phyloP scores from a whole-genome alignment of 768 basidiomycete species.

The Rhodotorula diobovata region DNA sequence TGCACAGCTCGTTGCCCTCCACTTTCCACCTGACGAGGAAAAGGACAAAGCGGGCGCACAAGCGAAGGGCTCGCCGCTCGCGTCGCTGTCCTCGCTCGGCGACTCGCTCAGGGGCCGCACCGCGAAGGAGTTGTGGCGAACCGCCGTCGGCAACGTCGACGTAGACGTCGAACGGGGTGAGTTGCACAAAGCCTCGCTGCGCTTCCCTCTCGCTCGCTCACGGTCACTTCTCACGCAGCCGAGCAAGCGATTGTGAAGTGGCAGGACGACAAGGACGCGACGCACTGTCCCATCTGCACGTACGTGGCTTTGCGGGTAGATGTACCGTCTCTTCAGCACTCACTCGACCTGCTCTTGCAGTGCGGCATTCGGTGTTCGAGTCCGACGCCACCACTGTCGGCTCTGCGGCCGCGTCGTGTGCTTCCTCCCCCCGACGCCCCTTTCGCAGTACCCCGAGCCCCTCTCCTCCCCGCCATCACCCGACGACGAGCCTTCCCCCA shows the following conservation, averaged over 20 bases:
- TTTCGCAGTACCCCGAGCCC: conserved; percentile 43
- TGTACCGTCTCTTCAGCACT: neutral
- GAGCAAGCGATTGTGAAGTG: conserved; percentile 94
- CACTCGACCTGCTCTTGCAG: conserved; percentile 29
- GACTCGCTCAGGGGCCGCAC: conserved; percentile 58
- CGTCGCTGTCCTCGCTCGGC: conserved; percentile 66
- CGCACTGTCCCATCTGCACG: conserved; percentile 75
- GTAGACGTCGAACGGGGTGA: conserved; percentile 63
- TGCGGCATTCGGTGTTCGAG: conserved; percentile 77
- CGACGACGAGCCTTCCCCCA: neutral
- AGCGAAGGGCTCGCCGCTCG: conserved; percentile 50
- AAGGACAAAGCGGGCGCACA: conserved; percentile 26
- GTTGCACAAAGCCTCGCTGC: conserved; percentile 21
- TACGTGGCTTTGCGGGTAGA: conserved; percentile 15
- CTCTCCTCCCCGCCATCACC: neutral
- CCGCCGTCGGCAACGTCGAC: conserved; percentile 57
- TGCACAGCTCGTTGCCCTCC: conserved; percentile 15
- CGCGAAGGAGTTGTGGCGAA: conserved; percentile 66
- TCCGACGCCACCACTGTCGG: conserved; percentile 93
- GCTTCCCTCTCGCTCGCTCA: too few relatives aligned
- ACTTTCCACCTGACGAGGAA: conserved; percentile 37
- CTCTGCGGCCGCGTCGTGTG: conserved; percentile 89
- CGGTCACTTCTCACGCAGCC: conserved; percentile 52
- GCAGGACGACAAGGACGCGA: conserved; percentile 74
- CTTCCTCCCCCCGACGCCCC: conserved; percentile 69